Percentiles rank a stretch among this genome's conserved stretches.
Conservation (phyloP, 768 basidiomycete genomes). For the Tulasnella calospora region DNA sequence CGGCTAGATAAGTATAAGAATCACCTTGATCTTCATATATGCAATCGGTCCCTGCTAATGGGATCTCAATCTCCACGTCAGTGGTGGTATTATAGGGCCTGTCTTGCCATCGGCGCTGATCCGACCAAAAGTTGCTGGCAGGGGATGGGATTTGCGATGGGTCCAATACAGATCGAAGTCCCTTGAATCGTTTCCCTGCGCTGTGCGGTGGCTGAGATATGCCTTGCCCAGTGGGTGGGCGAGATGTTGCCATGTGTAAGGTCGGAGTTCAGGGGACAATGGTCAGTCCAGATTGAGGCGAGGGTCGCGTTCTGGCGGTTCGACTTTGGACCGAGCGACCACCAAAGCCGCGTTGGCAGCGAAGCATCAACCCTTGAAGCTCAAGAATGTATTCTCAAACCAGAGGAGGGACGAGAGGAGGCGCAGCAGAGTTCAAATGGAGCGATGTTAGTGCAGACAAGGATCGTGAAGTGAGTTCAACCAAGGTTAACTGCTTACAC, state of each 20-base stretch:
- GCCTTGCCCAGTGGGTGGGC: background rate
- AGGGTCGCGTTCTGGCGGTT: background rate
- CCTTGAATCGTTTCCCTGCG: constrained; percentile 41
- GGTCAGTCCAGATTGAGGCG: background rate
- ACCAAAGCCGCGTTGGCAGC: background rate
- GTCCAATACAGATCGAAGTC: constrained; percentile 73
- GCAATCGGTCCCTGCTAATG: constrained; percentile 82
- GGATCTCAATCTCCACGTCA: constrained; percentile 55
- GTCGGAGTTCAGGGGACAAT: background rate
- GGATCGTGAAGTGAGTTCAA: constrained; percentile 68
- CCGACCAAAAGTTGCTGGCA: constrained; percentile 68
- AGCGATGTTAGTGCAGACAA: constrained; percentile 86
- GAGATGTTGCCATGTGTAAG: background rate
- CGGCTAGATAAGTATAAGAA: constrained; percentile 18
- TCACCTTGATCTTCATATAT: constrained; percentile 86
- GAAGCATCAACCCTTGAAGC: background rate
- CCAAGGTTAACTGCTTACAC: background rate
- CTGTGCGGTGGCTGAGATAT: constrained; percentile 40
- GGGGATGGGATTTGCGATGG: constrained; percentile 89
- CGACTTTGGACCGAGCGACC: background rate
- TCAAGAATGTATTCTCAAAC: constrained; percentile 17
- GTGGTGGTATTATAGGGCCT: constrained; percentile 59
- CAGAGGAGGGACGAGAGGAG: constrained; percentile 83
- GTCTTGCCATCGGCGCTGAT: constrained; percentile 72
- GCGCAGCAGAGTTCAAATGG: constrained; percentile 90